Evolutionary conservation across 169 alveolate genomes (phyloP).

Genomic region (Cryptosporidium andersoni): DNA sequence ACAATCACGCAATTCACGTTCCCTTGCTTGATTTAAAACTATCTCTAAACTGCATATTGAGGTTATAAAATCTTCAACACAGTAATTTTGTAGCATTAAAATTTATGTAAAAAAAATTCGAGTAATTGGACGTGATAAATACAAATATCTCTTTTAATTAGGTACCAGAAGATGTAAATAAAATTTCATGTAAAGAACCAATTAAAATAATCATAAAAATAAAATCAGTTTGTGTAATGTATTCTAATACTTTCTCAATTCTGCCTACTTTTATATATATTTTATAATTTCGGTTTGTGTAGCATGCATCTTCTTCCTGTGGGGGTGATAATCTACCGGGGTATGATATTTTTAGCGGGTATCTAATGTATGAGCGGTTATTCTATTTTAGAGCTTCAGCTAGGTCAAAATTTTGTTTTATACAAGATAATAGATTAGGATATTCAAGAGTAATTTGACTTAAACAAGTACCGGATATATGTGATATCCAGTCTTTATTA

Average conservation of each 20-base stretch:
- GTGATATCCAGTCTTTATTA: not conserved
- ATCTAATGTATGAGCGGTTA: not conserved
- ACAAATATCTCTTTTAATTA: no score
- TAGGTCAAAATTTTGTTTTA: slow-evolving; percentile 9
- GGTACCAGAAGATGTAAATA: no score
- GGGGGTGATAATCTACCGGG: not conserved
- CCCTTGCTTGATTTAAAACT: slow-evolving; percentile 46
- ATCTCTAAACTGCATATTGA: slow-evolving; percentile 43
- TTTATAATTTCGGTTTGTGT: not conserved
- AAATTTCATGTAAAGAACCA: not conserved
- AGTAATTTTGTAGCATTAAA: not conserved
- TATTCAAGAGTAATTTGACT: slow-evolving; percentile 25
- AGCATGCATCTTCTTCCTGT: not conserved
- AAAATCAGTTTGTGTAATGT: no score
- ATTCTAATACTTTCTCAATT: not conserved
- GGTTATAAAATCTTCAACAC: slow-evolving; percentile 44
- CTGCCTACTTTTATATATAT: not conserved
- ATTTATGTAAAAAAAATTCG: no score
- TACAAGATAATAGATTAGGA: slow-evolving; percentile 8
- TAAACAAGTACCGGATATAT: slow-evolving; percentile 40
- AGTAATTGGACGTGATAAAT: no score
- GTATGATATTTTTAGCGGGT: not conserved
- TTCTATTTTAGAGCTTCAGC: not conserved
- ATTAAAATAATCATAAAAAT: no score
- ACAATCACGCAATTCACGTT: slow-evolving; percentile 32